A percentile compares a stretch with the other conserved stretches of the same genome.
phyloP scores from a whole-genome alignment of 768 basidiomycete genomes.

The Boletus vermiculosoides region DNA sequence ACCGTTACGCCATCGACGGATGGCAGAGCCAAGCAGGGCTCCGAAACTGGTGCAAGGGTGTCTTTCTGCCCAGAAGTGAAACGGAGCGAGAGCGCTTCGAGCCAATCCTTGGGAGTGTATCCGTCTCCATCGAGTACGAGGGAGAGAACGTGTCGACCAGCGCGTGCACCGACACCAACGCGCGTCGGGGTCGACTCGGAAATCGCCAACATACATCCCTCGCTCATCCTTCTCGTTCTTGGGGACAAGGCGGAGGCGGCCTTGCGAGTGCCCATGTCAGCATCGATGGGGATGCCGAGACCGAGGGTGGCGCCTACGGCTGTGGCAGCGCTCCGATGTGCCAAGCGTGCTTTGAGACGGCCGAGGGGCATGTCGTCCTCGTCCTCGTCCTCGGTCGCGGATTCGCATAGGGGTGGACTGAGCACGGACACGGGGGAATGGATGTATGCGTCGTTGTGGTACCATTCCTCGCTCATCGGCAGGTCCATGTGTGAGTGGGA shows the following conservation, averaged over 20 bases:
- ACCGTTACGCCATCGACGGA: not conserved
- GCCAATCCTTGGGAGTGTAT: conserved; percentile 12
- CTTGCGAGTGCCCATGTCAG: not conserved
- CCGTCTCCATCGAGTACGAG: conserved; percentile 7
- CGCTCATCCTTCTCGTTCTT: conserved; percentile 15
- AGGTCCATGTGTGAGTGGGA: conserved; percentile 12
- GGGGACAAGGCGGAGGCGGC: not conserved
- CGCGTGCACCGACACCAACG: conserved; percentile 2
- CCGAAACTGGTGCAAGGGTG: not conserved
- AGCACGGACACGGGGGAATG: conserved; percentile 15
- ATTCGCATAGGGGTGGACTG: conserved; percentile 17
- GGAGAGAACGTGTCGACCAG: conserved; percentile 5
- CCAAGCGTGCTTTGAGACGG: conserved; percentile 11
- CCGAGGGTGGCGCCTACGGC: not conserved
- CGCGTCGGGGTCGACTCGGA: conserved; percentile 19
- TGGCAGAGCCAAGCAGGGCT: not conserved
- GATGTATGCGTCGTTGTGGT: conserved; percentile 10
- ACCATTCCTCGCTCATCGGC: conserved; percentile 9
- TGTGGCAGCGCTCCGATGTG: not conserved
- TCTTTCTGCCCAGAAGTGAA: conserved; percentile 4
- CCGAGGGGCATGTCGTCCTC: conserved; percentile 21
- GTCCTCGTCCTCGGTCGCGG: conserved; percentile 5
- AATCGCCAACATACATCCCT: conserved; percentile 18
- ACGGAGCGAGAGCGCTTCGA: conserved; percentile 19
- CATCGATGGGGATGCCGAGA: not conserved